phyloP scores from a whole-genome alignment of 2,329 filamentous ascomycete species.

The Cryphonectria japonica region DNA sequence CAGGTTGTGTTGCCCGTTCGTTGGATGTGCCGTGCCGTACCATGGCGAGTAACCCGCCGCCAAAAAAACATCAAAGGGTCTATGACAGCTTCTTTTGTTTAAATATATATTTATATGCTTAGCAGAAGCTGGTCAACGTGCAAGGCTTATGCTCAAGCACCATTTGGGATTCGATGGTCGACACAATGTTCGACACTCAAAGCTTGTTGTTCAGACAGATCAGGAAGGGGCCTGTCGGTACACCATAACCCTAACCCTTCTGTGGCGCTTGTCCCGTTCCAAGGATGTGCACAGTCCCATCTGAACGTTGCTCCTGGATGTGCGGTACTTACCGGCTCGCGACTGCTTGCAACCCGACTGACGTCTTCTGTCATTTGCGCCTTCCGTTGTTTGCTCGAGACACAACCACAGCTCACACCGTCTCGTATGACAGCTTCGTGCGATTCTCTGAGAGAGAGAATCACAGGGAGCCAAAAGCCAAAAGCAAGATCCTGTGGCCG shows the following conservation, averaged over 20 bases:
- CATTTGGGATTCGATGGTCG: no score
- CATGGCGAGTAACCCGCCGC: no score
- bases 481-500: neutral
- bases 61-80: neutral
- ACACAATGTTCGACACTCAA: neutral
- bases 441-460: neutral
- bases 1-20: neutral
- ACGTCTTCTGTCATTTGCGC: neutral
- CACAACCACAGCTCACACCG: neutral
- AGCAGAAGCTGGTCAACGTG: neutral
- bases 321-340: neutral
- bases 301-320: neutral
- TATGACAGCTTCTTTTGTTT: neutral
- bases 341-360: neutral
- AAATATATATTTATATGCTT: neutral
- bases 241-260: neutral
- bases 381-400: neutral
- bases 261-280: neutral
- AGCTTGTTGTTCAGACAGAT: neutral
- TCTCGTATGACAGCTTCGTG: neutral
- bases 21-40: no score
- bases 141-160: neutral
- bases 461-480: neutral
- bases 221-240: neutral
- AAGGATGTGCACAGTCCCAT: neutral